These are phyloP conservation scores for Pistacia vera DNA, from an alignment of 345 rosid genomes.

Conservation along the genomic window DNA sequence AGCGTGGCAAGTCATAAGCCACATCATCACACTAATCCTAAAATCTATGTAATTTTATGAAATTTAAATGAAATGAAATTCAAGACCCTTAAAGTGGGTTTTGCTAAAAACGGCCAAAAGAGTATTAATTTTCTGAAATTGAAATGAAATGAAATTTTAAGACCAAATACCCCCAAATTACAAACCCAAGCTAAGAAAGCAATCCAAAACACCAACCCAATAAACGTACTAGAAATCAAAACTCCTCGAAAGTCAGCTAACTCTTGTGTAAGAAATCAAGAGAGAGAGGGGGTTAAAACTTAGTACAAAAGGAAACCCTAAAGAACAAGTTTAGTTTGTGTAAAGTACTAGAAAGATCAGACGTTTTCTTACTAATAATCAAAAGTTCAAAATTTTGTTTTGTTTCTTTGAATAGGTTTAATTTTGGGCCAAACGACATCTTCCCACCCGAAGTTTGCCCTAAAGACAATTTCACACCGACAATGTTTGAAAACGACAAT, in stretches of 20 bases:
- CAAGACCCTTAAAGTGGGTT: background rate
- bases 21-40: background rate
- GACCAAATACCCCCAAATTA: background rate
- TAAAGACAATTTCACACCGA: no score
- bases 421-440: no score
- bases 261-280: background rate
- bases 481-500: no score
- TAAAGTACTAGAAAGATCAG: background rate
- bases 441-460: no score
- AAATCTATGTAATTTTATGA: no score
- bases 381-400: background rate
- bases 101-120: background rate
- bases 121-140: background rate
- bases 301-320: background rate
- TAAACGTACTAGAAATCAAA: background rate
- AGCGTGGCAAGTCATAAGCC: no score
- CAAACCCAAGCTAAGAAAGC: background rate
- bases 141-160: background rate
- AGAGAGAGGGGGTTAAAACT: background rate
- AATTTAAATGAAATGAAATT: no score
- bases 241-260: conserved; percentile 20
- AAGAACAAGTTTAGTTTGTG: background rate
- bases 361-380: background rate
- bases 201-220: conserved; percentile 16
- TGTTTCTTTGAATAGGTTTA: background rate